Evolutionary conservation across 2,329 filamentous ascomycete genomes (phyloP).

Genomic region (Fusarium secorum): DNA sequence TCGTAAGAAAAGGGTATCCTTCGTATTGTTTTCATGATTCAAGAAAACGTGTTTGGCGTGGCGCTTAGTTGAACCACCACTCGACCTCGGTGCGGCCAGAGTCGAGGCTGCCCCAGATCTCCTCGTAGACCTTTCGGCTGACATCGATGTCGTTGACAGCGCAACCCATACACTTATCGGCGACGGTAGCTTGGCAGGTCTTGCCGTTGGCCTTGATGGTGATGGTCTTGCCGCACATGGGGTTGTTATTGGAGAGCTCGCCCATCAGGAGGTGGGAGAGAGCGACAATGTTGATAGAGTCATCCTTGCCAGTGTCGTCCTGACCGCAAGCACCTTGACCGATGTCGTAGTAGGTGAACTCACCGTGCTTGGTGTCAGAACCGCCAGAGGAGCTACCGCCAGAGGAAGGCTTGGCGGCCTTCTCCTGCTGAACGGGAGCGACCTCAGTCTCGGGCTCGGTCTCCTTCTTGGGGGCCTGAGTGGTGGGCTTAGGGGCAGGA

Average conservation of each 20-base stretch:
- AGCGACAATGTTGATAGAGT: constrained; percentile 70
- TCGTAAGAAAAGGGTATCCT: constrained; percentile 33
- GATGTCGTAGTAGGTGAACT: constrained; percentile 78
- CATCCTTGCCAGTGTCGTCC: constrained; percentile 65
- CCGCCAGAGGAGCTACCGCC: constrained; percentile 22
- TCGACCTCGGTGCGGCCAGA: constrained; percentile 52
- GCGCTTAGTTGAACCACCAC: constrained; percentile 58
- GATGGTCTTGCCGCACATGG: constrained; percentile 74
- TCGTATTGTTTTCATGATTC: constrained; percentile 15
- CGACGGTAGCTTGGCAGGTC: constrained; percentile 64
- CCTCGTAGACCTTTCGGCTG: constrained; percentile 62
- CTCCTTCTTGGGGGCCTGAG: constrained; percentile 12
- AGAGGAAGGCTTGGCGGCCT: constrained; percentile 25
- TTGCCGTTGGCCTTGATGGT: constrained; percentile 69
- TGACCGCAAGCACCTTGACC: constrained; percentile 73
- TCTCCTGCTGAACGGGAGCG: constrained; percentile 23
- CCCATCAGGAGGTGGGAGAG: constrained; percentile 72
- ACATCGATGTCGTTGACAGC: constrained; percentile 64
- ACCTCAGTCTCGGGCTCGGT: constrained; percentile 28
- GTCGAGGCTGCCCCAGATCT: constrained; percentile 57
- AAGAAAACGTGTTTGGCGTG: constrained; percentile 7
- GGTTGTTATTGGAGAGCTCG: constrained; percentile 69
- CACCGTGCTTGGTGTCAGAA: constrained; percentile 57
- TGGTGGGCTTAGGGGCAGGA: constrained; percentile 7
- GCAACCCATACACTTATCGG: constrained; percentile 82